These are phyloP conservation scores for Auriscalpium orientale DNA, from an alignment of 768 basidiomycete genomes.

Conservation along the genomic window DNA sequence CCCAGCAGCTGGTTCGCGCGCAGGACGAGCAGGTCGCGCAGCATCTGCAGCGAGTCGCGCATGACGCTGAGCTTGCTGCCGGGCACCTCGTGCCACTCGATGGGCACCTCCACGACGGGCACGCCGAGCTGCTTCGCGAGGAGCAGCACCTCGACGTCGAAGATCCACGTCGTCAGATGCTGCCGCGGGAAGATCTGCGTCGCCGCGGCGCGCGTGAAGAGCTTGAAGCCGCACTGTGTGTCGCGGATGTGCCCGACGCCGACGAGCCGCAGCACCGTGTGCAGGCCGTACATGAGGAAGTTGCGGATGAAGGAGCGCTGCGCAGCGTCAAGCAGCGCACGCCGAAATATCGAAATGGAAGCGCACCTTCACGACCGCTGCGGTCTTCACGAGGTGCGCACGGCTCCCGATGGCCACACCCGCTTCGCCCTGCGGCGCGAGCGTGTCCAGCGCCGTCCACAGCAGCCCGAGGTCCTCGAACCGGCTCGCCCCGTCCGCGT, in stretches of 20 bases:
- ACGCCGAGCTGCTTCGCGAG: conserved; percentile 73
- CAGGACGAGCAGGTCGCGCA: conserved; percentile 81
- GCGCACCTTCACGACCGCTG: conserved; percentile 84
- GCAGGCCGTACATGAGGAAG: conserved; percentile 89
- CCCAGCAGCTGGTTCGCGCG: too few relatives aligned
- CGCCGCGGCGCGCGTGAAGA: too few relatives aligned
- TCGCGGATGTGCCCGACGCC: conserved; percentile 89
- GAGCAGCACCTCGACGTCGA: conserved; percentile 79
- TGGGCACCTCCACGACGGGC: conserved; percentile 78
- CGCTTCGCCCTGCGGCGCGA: conserved; percentile 43
- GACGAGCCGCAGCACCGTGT: conserved; percentile 80
- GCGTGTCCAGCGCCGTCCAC: conserved; percentile 64
- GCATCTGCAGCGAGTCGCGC: conserved; percentile 82
- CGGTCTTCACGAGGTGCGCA: conserved; percentile 87
- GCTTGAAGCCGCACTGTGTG: conserved; percentile 98
- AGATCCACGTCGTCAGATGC: too few relatives aligned
- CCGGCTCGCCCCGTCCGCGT: conserved; percentile 89
- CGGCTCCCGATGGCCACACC: conserved; percentile 78
- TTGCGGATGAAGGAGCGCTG: conserved; percentile 88
- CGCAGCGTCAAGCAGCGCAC: neutral
- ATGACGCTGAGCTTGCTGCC: conserved; percentile 89
- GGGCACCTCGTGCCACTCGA: conserved; percentile 89
- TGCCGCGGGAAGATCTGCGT: too few relatives aligned
- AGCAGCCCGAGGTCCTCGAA: conserved; percentile 80
- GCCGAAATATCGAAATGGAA: neutral